Evolutionary conservation across 1,139 yeast species (phyloP).

Genomic region (Kurtzmaniella quercitrusa): DNA sequence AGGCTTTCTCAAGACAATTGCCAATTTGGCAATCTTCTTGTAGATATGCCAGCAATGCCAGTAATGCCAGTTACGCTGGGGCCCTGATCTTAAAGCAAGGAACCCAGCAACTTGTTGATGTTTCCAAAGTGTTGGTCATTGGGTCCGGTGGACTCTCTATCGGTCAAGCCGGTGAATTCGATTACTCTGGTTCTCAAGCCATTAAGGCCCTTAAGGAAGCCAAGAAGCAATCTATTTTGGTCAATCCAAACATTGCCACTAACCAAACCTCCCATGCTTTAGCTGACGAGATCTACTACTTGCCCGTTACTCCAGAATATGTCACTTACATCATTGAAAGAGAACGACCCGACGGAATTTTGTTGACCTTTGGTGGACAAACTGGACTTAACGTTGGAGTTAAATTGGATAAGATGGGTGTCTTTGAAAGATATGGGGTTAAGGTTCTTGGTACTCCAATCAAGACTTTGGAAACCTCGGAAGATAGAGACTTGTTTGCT

Average conservation of each 20-base stretch:
- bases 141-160: conserved; percentile 98
- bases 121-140: conserved; percentile 81
- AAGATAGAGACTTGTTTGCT: conserved; percentile 94
- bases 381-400: conserved; percentile 96
- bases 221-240: conserved; percentile 75
- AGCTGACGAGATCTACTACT: conserved; percentile 91
- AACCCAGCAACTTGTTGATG: conserved; percentile 70
- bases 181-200: conserved; percentile 96
- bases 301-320: conserved; percentile 96
- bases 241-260: conserved; percentile 96
- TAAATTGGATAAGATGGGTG: conserved; percentile 88
- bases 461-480: conserved; percentile 90
- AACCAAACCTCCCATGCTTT: conserved; percentile 94
- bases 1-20: not conserved
- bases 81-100: conserved; percentile 9
- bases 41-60: not conserved
- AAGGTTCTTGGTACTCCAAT: conserved; percentile 97
- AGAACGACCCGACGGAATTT: conserved; percentile 93
- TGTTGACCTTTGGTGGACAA: conserved; percentile 97
- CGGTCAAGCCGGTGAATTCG: conserved; percentile 99
- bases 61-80: conserved; percentile 5
- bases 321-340: conserved; percentile 91
- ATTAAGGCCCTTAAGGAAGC: conserved; percentile 94
- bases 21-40: not conserved
- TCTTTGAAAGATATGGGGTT: conserved; percentile 83